Percentiles rank a stretch among this genome's conserved stretches.
Evolutionary conservation across 345 rosid genomes (phyloP).

Genomic region (Excoecaria cochinchinensis): DNA sequence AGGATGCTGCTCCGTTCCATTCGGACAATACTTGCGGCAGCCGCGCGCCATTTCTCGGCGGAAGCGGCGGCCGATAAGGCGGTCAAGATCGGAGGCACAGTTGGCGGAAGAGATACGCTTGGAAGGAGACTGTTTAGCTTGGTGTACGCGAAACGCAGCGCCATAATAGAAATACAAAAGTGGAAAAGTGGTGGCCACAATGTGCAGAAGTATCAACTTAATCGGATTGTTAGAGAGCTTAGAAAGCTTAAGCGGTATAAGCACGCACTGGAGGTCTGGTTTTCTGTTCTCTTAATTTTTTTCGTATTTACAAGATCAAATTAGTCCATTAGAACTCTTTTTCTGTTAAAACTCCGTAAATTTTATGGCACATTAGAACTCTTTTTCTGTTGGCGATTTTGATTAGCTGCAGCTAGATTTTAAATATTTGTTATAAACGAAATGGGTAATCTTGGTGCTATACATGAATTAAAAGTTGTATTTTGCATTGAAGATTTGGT

Average conservation of each 20-base stretch:
- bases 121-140: conserved; percentile 72
- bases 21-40: conserved; percentile 35
- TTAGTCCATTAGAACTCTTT: too few relatives aligned
- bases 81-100: conserved; percentile 12
- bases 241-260: conserved; percentile 82
- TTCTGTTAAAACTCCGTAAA: too few relatives aligned
- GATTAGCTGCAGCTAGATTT: background rate
- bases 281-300: background rate
- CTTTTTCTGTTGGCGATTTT: background rate
- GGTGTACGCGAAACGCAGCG: conserved; percentile 74
- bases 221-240: conserved; percentile 79
- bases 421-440: background rate
- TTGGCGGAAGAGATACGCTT: conserved; percentile 53
- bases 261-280: conserved; percentile 80
- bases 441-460: background rate
- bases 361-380: background rate
- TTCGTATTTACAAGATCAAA: too few relatives aligned
- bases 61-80: conserved; percentile 30
- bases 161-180: conserved; percentile 58
- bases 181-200: conserved; percentile 78
- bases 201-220: conserved; percentile 73
- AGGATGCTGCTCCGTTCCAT: conserved; percentile 39
- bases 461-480: background rate
- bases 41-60: conserved; percentile 46
- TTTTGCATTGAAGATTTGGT: background rate